A percentile compares a stretch with the other conserved stretches of the same genome.
Conservation (phyloP, 2,329 filamentous ascomycete species). For the Stagonosporopsis cucurbitacearum region DNA sequence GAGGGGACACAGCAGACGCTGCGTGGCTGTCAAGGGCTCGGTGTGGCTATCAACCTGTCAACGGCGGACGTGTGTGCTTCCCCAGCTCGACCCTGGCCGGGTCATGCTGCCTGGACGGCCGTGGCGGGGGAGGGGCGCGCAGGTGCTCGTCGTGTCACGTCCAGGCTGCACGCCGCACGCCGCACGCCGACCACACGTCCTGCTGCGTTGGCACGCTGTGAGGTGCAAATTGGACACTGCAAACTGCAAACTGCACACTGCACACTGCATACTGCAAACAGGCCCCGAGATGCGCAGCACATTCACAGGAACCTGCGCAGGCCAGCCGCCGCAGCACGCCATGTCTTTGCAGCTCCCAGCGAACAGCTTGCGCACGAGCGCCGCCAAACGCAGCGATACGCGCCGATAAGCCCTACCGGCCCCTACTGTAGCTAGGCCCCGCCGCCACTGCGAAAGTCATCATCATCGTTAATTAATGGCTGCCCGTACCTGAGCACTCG, state of each 20-base stretch:
- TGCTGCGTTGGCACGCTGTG: neutral
- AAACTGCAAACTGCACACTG: too few relatives aligned
- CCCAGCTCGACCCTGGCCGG: conserved; percentile 4
- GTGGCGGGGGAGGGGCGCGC: conserved; percentile 16
- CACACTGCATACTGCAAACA: neutral
- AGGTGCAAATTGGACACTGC: too few relatives aligned
- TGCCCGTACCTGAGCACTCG: conserved; percentile 7
- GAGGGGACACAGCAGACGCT: neutral
- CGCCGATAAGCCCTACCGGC: conserved; percentile 13
- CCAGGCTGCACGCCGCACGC: neutral
- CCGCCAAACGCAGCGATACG: conserved; percentile 2
- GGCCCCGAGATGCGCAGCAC: neutral
- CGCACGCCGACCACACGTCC: neutral
- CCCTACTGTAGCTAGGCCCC: too few relatives aligned
- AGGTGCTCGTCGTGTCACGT: conserved; percentile 4
- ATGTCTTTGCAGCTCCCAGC: conserved; percentile 7
- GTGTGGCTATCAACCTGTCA: too few relatives aligned
- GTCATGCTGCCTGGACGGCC: conserved; percentile 19
- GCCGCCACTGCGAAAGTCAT: conserved; percentile 17
- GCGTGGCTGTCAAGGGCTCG: conserved; percentile 7
- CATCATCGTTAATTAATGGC: conserved; percentile 9
- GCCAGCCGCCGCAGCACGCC: neutral
- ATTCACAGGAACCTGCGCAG: neutral
- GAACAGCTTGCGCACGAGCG: conserved; percentile 18
- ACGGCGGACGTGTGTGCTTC: conserved; percentile 10